phyloP scores from a whole-genome alignment of 441 rosid species.

The Viola pubescens region DNA sequence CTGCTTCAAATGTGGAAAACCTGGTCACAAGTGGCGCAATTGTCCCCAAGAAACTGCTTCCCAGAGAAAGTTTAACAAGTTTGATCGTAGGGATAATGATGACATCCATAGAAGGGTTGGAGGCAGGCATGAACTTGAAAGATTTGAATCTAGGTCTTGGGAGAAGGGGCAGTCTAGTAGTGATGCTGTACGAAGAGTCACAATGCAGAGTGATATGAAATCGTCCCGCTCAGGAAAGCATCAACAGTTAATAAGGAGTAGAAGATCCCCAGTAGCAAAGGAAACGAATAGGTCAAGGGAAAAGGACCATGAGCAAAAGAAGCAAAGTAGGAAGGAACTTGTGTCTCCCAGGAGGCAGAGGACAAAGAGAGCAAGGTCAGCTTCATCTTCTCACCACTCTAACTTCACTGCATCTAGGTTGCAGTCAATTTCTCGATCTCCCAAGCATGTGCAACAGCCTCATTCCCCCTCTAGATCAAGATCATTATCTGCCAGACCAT shows the following conservation, averaged over 20 bases:
- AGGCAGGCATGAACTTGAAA: conserved; percentile 20
- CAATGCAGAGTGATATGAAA: conserved; percentile 15
- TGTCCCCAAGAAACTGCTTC: conserved; percentile 23
- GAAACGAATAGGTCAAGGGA: conserved; percentile 17
- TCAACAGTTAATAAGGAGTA: conserved; percentile 11
- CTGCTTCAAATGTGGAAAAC: conserved; percentile 32
- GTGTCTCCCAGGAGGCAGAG: conserved; percentile 18
- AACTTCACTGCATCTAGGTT: conserved; percentile 22
- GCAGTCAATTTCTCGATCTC: conserved; percentile 20
- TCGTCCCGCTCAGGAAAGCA: conserved; percentile 20
- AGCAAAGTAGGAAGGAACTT: conserved; percentile 19
- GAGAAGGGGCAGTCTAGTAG: conserved; percentile 17
- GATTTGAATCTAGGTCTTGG: conserved; percentile 14
- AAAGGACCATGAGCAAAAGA: conserved; percentile 23
- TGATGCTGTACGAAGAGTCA: conserved; percentile 14
- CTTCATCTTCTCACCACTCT: conserved; percentile 24
- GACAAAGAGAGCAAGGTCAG: conserved; percentile 24
- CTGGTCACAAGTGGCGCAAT: conserved; percentile 34
- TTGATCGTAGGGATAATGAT: conserved; percentile 17
- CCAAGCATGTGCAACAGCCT: conserved; percentile 17
- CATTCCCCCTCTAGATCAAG: conserved; percentile 22
- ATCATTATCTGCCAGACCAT: conserved; percentile 22
- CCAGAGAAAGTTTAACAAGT: conserved; percentile 17
- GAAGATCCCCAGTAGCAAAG: conserved; percentile 18
- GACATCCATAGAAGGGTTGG: conserved; percentile 18